Conservation (phyloP, 75 land plant genomes). For the Pinus tabuliformis region DNA sequence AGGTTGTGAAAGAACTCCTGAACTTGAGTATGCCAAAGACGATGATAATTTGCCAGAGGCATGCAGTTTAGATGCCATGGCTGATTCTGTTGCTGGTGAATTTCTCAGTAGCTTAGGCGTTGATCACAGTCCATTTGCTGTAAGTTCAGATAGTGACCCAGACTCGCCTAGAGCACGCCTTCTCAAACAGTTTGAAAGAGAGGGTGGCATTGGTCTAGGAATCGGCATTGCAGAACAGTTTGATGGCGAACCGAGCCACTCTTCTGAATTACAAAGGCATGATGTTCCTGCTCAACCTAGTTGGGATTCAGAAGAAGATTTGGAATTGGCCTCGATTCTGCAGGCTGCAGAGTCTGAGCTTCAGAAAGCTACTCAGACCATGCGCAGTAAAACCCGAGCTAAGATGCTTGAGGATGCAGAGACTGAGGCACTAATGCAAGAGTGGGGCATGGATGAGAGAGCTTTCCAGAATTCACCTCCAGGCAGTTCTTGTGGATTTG, state of each 20-base stretch:
- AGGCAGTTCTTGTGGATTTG: slow-evolving; percentile 51
- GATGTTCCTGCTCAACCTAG: not conserved
- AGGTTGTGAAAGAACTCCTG: not conserved
- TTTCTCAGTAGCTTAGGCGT: slow-evolving; percentile 70
- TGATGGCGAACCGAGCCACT: slow-evolving; percentile 8
- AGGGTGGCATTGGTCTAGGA: slow-evolving; percentile 43
- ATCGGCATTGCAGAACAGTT: slow-evolving; percentile 13
- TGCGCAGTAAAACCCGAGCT: slow-evolving; percentile 54
- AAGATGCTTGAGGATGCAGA: slow-evolving; percentile 83
- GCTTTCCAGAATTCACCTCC: slow-evolving; percentile 68
- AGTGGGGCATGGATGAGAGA: slow-evolving; percentile 84
- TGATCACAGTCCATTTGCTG: slow-evolving; percentile 43
- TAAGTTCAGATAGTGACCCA: slow-evolving; percentile 65
- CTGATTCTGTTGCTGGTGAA: slow-evolving; percentile 68
- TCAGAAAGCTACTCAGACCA: slow-evolving; percentile 42
- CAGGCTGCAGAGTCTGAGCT: slow-evolving; percentile 55
- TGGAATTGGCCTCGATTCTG: slow-evolving; percentile 40
- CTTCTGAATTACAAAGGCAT: not conserved
- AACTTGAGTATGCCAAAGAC: not conserved
- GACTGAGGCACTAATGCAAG: slow-evolving; percentile 87
- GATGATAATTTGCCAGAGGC: not conserved
- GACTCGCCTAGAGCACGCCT: slow-evolving; percentile 88
- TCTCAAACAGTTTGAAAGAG: slow-evolving; percentile 77
- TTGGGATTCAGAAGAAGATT: slow-evolving; percentile 32
- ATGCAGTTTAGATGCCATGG: slow-evolving; percentile 49